Percentiles rank a stretch among this genome's conserved stretches.
Conservation (phyloP, 139 green algal genomes). For the Gonium pectorale region DNA sequence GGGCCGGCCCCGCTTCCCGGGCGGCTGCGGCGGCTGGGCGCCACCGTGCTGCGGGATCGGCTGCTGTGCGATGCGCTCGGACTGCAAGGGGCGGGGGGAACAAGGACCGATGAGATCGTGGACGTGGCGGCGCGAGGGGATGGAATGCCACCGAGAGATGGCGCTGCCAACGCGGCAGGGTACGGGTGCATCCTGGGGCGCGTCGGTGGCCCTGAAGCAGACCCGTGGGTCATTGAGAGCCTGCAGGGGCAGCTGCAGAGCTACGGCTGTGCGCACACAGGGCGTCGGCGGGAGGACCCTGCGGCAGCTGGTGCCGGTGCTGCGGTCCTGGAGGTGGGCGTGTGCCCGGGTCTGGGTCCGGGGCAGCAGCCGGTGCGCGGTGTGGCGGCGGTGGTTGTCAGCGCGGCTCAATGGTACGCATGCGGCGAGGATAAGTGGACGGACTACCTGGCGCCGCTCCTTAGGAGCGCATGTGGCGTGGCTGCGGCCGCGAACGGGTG, state of each 20-base stretch:
- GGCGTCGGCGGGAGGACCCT: not conserved
- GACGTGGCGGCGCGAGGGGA: too few relatives aligned
- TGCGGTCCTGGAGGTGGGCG: too few relatives aligned
- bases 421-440: not conserved
- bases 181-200: too few relatives aligned
- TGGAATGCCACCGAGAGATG: too few relatives aligned
- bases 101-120: too few relatives aligned
- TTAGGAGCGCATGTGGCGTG: not conserved
- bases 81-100: too few relatives aligned
- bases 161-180: too few relatives aligned
- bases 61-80: too few relatives aligned
- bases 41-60: conserved; percentile 5
- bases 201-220: too few relatives aligned
- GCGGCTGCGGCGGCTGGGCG: not conserved
- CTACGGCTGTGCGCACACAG: not conserved
- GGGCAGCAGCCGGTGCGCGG: conserved; percentile 3
- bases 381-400: not conserved
- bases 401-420: not conserved
- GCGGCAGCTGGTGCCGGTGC: not conserved
- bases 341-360: too few relatives aligned
- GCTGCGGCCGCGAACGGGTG: not conserved
- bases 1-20: too few relatives aligned
- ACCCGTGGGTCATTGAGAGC: not conserved
- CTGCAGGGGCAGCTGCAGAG: not conserved
- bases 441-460: conserved; percentile 18